Percentiles rank a stretch among this genome's conserved stretches.
Conservation (phyloP, 345 rosid genomes). For the Geranium brycei region DNA sequence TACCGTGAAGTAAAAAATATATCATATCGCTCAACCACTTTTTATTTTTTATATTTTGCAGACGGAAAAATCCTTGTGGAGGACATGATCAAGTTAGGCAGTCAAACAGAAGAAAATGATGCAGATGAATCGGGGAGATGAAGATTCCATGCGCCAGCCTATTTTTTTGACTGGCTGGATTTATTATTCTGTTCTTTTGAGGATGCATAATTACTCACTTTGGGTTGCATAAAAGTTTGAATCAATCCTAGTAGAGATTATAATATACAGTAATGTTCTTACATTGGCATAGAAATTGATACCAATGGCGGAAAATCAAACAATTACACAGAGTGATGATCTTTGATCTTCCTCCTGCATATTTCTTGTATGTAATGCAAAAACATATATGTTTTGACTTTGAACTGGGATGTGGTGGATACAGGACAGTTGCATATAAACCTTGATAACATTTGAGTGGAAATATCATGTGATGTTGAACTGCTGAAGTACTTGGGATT, state of each 20-base stretch:
- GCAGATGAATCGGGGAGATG: constrained; percentile 13
- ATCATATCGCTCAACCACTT: background rate
- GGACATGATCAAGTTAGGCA: constrained; percentile 68
- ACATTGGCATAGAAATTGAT: background rate
- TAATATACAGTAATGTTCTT: background rate
- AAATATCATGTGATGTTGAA: too few species aligned
- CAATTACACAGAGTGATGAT: background rate
- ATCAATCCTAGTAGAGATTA: background rate
- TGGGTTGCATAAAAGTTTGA: background rate
- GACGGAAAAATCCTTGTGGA: constrained; percentile 82
- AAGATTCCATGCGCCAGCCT: background rate
- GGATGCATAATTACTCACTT: background rate
- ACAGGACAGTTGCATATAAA: too few species aligned
- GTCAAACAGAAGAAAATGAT: constrained; percentile 48
- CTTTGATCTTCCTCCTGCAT: background rate
- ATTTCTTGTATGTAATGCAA: too few species aligned
- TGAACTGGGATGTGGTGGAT: too few species aligned
- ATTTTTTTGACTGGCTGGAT: background rate
- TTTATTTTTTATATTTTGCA: constrained; percentile 18
- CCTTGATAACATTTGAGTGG: too few species aligned
- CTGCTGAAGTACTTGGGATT: too few species aligned
- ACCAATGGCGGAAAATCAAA: background rate
- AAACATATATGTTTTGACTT: too few species aligned
- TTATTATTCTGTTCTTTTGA: background rate
- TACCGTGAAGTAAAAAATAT: too few species aligned